These are phyloP conservation scores for Spergularia bocconei DNA, from an alignment of 148 eudicot species.

Conservation along the genomic window DNA sequence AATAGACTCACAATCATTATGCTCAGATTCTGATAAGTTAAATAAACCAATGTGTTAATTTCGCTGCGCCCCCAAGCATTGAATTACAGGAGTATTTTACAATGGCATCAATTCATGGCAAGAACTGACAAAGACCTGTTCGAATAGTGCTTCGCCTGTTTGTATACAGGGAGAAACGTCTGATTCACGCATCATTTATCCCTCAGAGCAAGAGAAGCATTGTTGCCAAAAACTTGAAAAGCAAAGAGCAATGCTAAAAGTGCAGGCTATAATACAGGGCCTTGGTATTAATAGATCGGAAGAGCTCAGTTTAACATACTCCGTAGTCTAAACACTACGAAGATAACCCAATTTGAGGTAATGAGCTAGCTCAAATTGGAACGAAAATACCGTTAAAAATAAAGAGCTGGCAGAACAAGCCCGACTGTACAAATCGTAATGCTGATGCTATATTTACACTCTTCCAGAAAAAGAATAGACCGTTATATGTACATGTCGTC, in stretches of 20 bases:
- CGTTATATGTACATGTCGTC: conserved; percentile 27
- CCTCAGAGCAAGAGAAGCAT: too few species aligned
- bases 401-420: too few species aligned
- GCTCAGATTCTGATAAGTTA: conserved; percentile 8
- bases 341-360: too few species aligned
- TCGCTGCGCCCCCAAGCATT: background rate
- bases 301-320: too few species aligned
- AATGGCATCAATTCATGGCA: background rate
- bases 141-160: background rate
- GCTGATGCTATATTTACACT: conserved; percentile 24
- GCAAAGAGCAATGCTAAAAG: too few species aligned
- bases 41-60: conserved; percentile 1
- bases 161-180: background rate
- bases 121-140: background rate
- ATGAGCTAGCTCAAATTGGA: too few species aligned
- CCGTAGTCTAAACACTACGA: too few species aligned
- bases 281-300: too few species aligned
- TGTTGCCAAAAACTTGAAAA: too few species aligned
- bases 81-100: background rate
- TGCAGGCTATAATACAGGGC: too few species aligned
- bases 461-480: conserved; percentile 22
- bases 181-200: background rate
- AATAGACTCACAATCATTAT: conserved; percentile 27
- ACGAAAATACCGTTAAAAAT: too few species aligned
- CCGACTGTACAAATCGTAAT: conserved; percentile 10